A percentile compares a stretch with the other conserved stretches of the same genome.
Evolutionary conservation across 1,284 basidiomycete species (phyloP).

Genomic region (Fomitiporia mediterranea): DNA sequence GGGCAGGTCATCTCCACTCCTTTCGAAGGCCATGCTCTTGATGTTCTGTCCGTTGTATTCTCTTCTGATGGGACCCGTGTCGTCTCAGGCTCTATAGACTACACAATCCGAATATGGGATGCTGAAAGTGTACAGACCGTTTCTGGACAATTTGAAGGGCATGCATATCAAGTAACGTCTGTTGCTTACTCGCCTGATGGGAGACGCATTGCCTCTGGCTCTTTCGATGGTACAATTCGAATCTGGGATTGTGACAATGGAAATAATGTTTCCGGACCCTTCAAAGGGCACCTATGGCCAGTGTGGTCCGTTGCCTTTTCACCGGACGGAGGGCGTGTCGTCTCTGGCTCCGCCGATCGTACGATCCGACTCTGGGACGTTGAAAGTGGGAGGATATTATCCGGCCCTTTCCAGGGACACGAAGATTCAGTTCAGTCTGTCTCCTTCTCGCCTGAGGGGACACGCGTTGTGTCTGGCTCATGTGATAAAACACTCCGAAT

Average conservation of each 20-base stretch:
- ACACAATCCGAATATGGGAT: conserved; percentile 2
- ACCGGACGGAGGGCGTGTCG: not conserved
- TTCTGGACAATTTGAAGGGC: not conserved
- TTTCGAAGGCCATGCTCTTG: not conserved
- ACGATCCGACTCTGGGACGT: not conserved
- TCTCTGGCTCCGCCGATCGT: not conserved
- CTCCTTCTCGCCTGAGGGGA: not conserved
- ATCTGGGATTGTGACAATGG: not conserved
- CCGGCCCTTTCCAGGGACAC: not conserved
- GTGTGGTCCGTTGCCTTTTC: not conserved
- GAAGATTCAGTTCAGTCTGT: not conserved
- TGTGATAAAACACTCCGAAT: not conserved
- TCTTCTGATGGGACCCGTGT: not conserved
- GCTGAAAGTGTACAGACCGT: not conserved
- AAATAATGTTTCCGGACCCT: not conserved
- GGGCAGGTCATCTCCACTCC: conserved; percentile 1
- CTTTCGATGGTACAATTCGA: not conserved
- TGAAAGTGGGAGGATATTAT: not conserved
- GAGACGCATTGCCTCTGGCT: conserved; percentile 13
- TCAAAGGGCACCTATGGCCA: not conserved
- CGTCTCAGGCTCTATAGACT: conserved; percentile 2
- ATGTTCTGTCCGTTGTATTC: not conserved
- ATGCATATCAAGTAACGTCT: not conserved
- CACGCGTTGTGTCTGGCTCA: not conserved
- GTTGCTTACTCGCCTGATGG: conserved; percentile 16